phyloP scores from a whole-genome alignment of 2,329 filamentous ascomycete species.

The Falciphora oryzae region DNA sequence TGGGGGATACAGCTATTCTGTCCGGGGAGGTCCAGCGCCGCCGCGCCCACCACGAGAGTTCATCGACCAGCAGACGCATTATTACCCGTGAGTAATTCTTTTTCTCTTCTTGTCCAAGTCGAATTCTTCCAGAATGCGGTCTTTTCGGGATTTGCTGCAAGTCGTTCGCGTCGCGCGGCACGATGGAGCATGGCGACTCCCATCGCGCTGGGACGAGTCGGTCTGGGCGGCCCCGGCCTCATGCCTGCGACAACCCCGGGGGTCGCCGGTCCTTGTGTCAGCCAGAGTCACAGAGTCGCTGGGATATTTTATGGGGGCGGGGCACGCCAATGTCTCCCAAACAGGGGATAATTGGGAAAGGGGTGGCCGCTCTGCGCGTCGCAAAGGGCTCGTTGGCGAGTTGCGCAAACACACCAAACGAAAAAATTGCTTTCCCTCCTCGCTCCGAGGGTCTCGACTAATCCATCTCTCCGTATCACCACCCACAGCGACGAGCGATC shows the following conservation, averaged over 20 bases:
- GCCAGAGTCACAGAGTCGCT: too few species aligned
- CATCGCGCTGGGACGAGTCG: background rate
- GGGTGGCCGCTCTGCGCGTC: background rate
- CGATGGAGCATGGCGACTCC: background rate
- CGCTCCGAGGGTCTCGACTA: conserved; percentile 2
- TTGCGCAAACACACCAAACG: background rate
- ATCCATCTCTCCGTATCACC: conserved; percentile 15
- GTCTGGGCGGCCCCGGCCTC: background rate
- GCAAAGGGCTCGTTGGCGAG: background rate
- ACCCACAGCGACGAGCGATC: conserved; percentile 26
- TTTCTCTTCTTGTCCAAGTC: conserved; percentile 7
- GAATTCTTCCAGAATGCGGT: background rate
- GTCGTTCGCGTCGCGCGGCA: background rate
- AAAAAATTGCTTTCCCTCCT: background rate
- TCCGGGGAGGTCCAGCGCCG: conserved; percentile 29
- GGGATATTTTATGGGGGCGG: background rate
- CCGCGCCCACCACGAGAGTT: conserved; percentile 25
- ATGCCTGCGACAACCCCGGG: background rate
- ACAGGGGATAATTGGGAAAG: background rate
- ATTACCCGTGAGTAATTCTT: conserved; percentile 20
- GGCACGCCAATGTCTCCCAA: background rate
- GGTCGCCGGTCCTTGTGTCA: too few species aligned
- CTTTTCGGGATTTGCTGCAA: background rate
- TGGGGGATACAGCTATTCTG: conserved; percentile 30
- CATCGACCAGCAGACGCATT: conserved; percentile 19